These are phyloP conservation scores for Sclerotinia minor DNA, from an alignment of 2,329 filamentous ascomycete genomes.

Conservation along the genomic window DNA sequence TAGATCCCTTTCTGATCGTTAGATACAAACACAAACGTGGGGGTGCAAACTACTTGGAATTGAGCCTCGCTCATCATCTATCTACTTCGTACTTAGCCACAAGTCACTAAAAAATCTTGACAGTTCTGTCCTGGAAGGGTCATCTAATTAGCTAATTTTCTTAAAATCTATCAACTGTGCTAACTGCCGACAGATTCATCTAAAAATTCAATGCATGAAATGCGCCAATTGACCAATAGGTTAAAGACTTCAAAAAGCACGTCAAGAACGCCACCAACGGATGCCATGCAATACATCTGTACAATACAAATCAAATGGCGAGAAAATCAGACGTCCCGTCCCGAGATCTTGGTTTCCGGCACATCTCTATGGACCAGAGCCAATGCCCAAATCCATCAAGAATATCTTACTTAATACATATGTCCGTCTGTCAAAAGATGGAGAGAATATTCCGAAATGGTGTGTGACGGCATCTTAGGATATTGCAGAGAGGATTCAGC, in stretches of 20 bases:
- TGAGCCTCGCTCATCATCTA: neutral
- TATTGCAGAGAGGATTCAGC: neutral
- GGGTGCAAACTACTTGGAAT: neutral
- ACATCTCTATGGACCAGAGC: slow-evolving; percentile 4
- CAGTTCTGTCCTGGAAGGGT: neutral
- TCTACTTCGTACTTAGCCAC: neutral
- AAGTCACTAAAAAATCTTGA: neutral
- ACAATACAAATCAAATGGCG: neutral
- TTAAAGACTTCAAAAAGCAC: neutral
- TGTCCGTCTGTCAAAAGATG: neutral
- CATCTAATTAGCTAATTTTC: neutral
- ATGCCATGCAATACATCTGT: slow-evolving; percentile 14
- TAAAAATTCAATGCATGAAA: slow-evolving; percentile 10
- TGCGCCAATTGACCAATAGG: slow-evolving; percentile 3
- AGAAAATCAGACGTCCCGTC: slow-evolving; percentile 14
- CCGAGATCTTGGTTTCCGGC: slow-evolving; percentile 26
- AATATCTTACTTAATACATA: neutral
- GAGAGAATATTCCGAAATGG: neutral
- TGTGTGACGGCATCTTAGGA: slow-evolving; percentile 1
- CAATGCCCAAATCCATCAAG: neutral
- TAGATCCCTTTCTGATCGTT: neutral
- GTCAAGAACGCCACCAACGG: slow-evolving; percentile 14
- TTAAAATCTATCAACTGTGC: neutral
- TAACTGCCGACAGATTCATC: slow-evolving; percentile 6
- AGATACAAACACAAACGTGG: neutral